Evolutionary conservation across 148 eudicot species (phyloP).

Genomic region (Camellia granthamiana): DNA sequence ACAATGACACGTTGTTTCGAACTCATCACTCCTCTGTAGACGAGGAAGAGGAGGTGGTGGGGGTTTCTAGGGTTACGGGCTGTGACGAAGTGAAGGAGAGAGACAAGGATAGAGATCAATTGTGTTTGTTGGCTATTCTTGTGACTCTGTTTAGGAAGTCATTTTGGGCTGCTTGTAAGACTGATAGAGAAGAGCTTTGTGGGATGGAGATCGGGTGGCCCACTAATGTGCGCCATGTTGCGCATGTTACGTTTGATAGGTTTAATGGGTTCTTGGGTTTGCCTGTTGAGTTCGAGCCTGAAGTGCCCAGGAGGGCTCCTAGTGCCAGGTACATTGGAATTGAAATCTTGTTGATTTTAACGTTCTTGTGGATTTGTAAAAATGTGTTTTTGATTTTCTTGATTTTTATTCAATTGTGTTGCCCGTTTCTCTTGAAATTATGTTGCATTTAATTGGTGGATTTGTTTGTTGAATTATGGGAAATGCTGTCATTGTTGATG

Average conservation of each 20-base stretch:
- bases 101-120: conserved; percentile 58
- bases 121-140: conserved; percentile 69
- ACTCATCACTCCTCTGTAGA: conserved; percentile 13
- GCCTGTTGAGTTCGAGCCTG: conserved; percentile 99
- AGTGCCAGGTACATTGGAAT: conserved; percentile 80
- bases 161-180: conserved; percentile 57
- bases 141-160: conserved; percentile 71
- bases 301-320: conserved; percentile 86
- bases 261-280: conserved; percentile 97
- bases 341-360: conserved; percentile 17
- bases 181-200: conserved; percentile 39
- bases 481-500: background rate
- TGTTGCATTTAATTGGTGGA: background rate
- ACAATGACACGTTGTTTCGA: conserved; percentile 39
- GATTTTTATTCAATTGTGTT: conserved; percentile 7
- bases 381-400: conserved; percentile 10
- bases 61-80: conserved; percentile 27
- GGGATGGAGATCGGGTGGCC: conserved; percentile 96
- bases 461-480: background rate
- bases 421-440: background rate
- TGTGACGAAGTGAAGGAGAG: conserved; percentile 36
- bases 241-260: conserved; percentile 95
- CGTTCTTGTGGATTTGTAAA: background rate
- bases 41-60: conserved; percentile 7
- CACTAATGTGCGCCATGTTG: conserved; percentile 92